These are phyloP conservation scores for Takashimella koratensis DNA, from an alignment of 1,284 basidiomycete genomes.

Conservation along the genomic window DNA sequence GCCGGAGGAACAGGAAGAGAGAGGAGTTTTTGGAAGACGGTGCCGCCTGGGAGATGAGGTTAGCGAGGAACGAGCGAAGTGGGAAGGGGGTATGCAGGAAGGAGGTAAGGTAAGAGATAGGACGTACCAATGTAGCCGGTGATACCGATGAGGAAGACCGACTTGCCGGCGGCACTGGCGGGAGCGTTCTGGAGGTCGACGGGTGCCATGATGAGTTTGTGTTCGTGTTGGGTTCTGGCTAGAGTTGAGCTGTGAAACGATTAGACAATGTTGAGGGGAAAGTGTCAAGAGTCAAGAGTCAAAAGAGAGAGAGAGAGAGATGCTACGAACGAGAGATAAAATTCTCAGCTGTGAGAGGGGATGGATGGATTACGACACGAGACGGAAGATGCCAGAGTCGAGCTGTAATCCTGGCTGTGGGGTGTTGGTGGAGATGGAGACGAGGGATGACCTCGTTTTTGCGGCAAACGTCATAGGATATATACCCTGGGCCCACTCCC, in stretches of 20 bases:
- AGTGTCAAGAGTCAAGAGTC: no score
- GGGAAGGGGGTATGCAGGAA: background rate
- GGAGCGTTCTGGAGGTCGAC: background rate
- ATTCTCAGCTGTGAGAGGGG: no score
- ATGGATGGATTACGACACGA: no score
- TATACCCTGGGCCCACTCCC: no score
- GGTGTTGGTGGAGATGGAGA: no score
- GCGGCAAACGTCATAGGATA: no score
- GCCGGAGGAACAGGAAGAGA: conserved; percentile 23
- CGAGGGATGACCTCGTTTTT: no score
- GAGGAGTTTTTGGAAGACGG: conserved; percentile 33
- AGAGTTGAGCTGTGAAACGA: no score
- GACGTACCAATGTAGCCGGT: conserved; percentile 44
- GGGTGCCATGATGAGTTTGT: background rate
- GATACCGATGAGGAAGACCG: conserved; percentile 44
- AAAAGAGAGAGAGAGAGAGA: background rate
- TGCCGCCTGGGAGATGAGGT: conserved; percentile 8
- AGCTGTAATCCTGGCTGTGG: no score
- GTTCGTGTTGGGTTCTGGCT: no score
- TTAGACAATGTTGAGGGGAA: background rate
- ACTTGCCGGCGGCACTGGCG: conserved; percentile 5
- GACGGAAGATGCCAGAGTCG: no score
- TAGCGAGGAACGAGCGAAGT: background rate
- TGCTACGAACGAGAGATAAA: no score
- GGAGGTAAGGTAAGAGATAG: background rate